phyloP scores from a whole-genome alignment of 2,329 filamentous ascomycete genomes.

The Pestalotiopsis sp. region DNA sequence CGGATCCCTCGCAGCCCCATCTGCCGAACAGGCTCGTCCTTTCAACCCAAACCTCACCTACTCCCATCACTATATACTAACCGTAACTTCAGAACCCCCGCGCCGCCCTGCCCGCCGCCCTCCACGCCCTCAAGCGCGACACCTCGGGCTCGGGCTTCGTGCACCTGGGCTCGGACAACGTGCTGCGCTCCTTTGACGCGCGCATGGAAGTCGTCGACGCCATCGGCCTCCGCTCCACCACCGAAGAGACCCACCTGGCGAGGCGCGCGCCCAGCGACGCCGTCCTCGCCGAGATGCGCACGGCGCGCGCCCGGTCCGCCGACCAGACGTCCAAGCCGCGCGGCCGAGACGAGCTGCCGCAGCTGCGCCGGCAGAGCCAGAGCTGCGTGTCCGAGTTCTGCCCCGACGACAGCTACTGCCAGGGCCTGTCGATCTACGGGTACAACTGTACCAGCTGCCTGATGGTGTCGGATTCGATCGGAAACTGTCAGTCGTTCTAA shows the following conservation, averaged over 20 bases:
- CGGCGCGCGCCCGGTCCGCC: conserved; percentile 16
- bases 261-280: conserved; percentile 17
- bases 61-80: neutral
- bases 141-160: conserved; percentile 21
- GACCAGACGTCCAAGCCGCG: conserved; percentile 19
- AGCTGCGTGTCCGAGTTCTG: conserved; percentile 24
- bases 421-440: conserved; percentile 18
- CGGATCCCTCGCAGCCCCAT: neutral
- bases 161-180: conserved; percentile 25
- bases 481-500: conserved; percentile 13
- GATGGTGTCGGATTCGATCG: conserved; percentile 1
- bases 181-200: conserved; percentile 22
- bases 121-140: conserved; percentile 19
- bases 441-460: conserved; percentile 16
- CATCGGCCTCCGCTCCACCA: conserved; percentile 16
- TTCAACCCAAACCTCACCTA: neutral
- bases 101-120: neutral
- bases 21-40: neutral
- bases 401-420: conserved; percentile 22
- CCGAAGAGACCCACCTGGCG: neutral
- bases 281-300: conserved; percentile 19
- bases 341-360: conserved; percentile 8
- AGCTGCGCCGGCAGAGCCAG: conserved; percentile 13
- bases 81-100: neutral
- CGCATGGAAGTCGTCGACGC: conserved; percentile 22